Base-by-base conservation (phyloP, 129 eudicot genomes). In the Dittrichia graveolens region DNA sequence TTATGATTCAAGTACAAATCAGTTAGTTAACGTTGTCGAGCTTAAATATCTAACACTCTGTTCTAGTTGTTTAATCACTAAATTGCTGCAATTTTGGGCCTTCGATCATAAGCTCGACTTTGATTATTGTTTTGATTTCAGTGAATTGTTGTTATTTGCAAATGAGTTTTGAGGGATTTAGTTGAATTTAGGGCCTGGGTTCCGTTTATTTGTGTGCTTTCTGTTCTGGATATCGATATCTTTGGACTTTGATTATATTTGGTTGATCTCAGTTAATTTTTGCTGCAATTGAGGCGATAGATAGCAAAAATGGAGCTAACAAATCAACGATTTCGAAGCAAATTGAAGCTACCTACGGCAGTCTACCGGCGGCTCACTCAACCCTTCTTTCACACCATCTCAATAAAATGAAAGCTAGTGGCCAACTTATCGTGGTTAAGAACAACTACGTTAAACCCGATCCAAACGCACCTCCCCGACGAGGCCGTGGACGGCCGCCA, bases 401-500 rank as follows among this genome's bases (percentile, higher is more conserved):
- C 67, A 81, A 86, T 82, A 82, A 56, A 69, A 84, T 91, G 96
- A 86, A 77, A 47, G 62, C 83, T 3, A 63, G 77, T 1, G 95
- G 97, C 4, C 85, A 91, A 62, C 87, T 91, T 5, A 13, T 73
- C 6, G 55, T 88, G 54, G 8, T 67, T 14, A 86, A 88, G 62
- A 82, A 86, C 76, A 88, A 86, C 56, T 91, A 88, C 79, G n/a
- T 82, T 53, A 84, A 47, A 39, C 85, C 85, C 45, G 87, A 85
- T 66, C 89, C 88, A 0, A 67, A 60, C 61, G 76, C 89, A 2
- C 83, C 95, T 5, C 83, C 83, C 0, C 84, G 76, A 40, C 86
- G 95, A 0, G 97, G 95, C 61, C 88, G 89, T 0, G 97, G 97
- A 3, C 85, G 95, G 5, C 97, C 97, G 0, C 84, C 95, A 5